Base-by-base conservation (phyloP, 2,329 filamentous ascomycete species). In the Neodidymelliopsis sp. region DNA sequence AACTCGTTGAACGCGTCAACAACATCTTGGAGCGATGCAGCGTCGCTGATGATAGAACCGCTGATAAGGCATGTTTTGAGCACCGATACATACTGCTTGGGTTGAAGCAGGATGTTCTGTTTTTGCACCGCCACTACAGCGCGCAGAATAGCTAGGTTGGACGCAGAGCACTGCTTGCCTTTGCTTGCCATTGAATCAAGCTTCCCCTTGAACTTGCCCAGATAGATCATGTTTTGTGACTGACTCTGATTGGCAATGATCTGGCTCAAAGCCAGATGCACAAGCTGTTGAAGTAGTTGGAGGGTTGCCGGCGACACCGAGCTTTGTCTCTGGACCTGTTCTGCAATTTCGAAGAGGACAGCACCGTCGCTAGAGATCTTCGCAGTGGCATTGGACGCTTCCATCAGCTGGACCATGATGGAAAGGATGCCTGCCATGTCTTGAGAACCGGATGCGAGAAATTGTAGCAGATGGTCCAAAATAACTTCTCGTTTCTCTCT, bases 341-440 rank as follows among this genome's bases (percentile, higher is more conserved):
- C 54, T 1, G 66, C 62, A 9, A 71, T 54, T n/a, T 63, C 48
- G 39, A 70, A 71, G 12, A 70, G 38, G 1, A 56, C 27, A 3
- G 39, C 39, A 9, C 59, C 59, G 13, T 70, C 55, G 4, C 59
- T 64, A 4, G 65, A 67, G 1, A 74, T 42, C 20, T 66, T 70
- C 9, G 71, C 65, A 5, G 64, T 72, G 11, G 71, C 65, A 44
- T 74, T 74, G 2, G 71, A 63, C 5, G 65, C 52, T 22, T 66
- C 55, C 64, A 73, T 71, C 7, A 74, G 53, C 37, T 64, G 62
- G 6, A 54, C 56, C 56, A 71, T 60, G 27, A 69, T 57, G 30
- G 62, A 65, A 4, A 71, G 49, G 11, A 65, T 16, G 2, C 35
- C 35, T 4, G 51, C 31, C 4, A 50, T 37, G 15, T 59, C 40